phyloP scores from a whole-genome alignment of 2,329 filamentous ascomycete species.

The Davidsoniella virescens region DNA sequence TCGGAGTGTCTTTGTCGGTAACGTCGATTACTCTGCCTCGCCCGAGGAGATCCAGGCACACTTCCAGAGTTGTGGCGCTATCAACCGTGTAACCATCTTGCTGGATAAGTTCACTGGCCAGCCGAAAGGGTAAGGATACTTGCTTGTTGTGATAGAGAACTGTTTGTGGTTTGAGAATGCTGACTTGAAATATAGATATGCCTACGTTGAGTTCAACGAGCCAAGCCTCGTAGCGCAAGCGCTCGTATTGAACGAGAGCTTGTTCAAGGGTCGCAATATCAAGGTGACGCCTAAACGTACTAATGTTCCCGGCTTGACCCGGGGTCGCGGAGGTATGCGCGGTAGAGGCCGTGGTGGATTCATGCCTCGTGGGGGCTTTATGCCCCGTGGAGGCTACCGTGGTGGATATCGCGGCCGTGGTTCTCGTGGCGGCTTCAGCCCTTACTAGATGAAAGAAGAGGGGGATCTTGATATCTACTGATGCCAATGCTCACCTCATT shows the following conservation, averaged over 20 bases:
- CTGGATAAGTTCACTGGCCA: constrained; percentile 97
- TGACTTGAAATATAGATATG: constrained; percentile 49
- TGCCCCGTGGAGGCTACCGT: constrained; percentile 40
- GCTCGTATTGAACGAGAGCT: constrained; percentile 86
- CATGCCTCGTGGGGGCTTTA: constrained; percentile 30
- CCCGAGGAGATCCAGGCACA: constrained; percentile 97
- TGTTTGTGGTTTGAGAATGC: background rate
- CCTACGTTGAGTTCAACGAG: constrained; percentile 96
- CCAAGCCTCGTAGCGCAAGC: constrained; percentile 85
- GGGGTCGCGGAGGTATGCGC: constrained; percentile 42
- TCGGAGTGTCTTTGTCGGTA: constrained; percentile 94
- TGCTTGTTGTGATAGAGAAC: background rate
- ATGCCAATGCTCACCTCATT: no score
- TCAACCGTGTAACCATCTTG: constrained; percentile 94
- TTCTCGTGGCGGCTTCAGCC: constrained; percentile 37
- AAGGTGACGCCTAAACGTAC: constrained; percentile 94
- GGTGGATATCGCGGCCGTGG: constrained; percentile 51
- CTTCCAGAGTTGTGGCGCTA: constrained; percentile 91
- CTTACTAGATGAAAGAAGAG: constrained; percentile 33
- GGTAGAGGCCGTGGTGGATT: constrained; percentile 30
- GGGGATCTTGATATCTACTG: no score
- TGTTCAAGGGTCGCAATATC: constrained; percentile 86
- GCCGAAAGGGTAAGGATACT: constrained; percentile 76
- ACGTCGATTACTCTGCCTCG: constrained; percentile 93
- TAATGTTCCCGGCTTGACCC: constrained; percentile 86